phyloP scores from a whole-genome alignment of 1,139 yeast genomes.

The Meyerozyma sp. region DNA sequence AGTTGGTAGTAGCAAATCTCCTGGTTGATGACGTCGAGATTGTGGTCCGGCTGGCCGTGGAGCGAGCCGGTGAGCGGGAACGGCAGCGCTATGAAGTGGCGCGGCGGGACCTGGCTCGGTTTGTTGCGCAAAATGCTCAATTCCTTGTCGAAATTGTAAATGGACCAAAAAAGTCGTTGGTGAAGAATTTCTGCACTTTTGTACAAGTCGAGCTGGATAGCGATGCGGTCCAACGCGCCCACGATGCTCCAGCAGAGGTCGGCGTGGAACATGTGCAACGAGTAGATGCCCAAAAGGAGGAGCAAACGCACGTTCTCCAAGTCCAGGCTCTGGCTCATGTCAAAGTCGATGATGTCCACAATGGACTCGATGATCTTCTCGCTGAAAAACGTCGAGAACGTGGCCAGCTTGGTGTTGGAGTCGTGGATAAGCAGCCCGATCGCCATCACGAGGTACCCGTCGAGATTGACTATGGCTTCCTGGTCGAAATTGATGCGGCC shows the following conservation, averaged over 20 bases:
- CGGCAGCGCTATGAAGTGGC: slow-evolving; percentile 13
- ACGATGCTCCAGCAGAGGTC: slow-evolving; percentile 30
- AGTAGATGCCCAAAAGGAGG: slow-evolving; percentile 27
- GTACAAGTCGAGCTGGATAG: slow-evolving; percentile 21
- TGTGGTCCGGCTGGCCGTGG: slow-evolving; percentile 11
- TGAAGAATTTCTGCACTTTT: slow-evolving; percentile 4
- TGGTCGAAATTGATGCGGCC: slow-evolving; percentile 23
- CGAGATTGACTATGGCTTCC: slow-evolving; percentile 35
- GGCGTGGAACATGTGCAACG: slow-evolving; percentile 23
- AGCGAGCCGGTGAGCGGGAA: slow-evolving; percentile 9
- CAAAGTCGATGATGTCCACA: slow-evolving; percentile 29
- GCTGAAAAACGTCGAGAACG: slow-evolving; percentile 25
- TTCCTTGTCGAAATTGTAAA: slow-evolving; percentile 36
- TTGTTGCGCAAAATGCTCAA: slow-evolving; percentile 25
- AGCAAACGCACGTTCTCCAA: slow-evolving; percentile 19
- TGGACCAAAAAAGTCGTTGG: slow-evolving; percentile 33
- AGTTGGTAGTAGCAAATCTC: slow-evolving; percentile 18
- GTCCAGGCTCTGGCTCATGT: slow-evolving; percentile 13
- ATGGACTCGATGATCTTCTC: slow-evolving; percentile 28
- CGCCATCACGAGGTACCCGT: slow-evolving; percentile 33
- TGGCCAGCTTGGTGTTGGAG: slow-evolving; percentile 16
- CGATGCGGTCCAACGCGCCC: slow-evolving; percentile 28
- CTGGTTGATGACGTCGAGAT: slow-evolving; percentile 15
- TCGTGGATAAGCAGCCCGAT: slow-evolving; percentile 38
- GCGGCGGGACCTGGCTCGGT: slow-evolving; percentile 32